Evolutionary conservation across 345 rosid genomes (phyloP), one percentile per base, ranked within the genome.

Genomic region (Lepidium didymum): DNA sequence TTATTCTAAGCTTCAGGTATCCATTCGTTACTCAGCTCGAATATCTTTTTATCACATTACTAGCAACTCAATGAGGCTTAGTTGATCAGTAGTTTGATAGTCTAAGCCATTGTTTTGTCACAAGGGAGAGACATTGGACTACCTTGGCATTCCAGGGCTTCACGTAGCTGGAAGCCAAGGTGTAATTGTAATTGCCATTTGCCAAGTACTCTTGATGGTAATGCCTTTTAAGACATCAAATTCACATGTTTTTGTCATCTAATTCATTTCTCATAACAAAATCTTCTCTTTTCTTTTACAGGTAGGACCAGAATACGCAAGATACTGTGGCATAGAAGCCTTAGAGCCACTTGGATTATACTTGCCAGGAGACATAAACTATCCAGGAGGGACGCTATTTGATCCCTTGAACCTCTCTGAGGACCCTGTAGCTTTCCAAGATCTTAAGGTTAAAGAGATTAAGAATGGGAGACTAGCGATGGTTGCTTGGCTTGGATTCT

Each of bases 141-240:
- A 93, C 81, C 85, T 90, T 0, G 98, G 97, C 60, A 90, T 93
- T 62, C 92, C 98, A 0, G 98, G 94, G 62, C 84, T 93, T 62
- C 98, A 93, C 59, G 53, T 90, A 29, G 98, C 97, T 21, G 98
- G 98, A 75, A 86, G 96, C 84, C 98, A 88, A 84, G 96, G 97
- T 69, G 86, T 93, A 61, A 46, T 85, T 35, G 82, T 90, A 45
- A 90, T 93, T 57, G 97, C 94, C 53, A 82, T 90, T 62, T 93
- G 98, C 79, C 96, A 93, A 75, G 90, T 70, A 62, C 90, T 93
- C 63, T 78, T 90, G 35, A 93, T 93, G 97, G 98, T 91, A 77
- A 61, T 54, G 7, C 36, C 35, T 36, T 27, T 14, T 0, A 6
- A 12, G 60, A 38, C 11, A 58, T 37, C 67, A 44, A 11, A 36